These are phyloP conservation scores for Magnolia changhungtana DNA, from an alignment of 164 flowering plant species.

Conservation along the genomic window DNA sequence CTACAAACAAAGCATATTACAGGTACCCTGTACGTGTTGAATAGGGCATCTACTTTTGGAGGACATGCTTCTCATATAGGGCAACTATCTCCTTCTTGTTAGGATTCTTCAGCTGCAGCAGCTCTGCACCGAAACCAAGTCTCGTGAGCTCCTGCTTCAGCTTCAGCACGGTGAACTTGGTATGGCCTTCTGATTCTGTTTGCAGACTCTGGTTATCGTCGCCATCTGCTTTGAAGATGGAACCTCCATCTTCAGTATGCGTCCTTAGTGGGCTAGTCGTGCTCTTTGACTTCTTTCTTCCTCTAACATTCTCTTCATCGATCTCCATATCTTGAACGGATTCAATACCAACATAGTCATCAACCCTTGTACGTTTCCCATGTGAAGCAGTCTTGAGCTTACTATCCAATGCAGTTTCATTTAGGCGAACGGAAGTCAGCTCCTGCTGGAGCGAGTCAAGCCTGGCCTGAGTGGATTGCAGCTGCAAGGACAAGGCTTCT, in stretches of 20 bases:
- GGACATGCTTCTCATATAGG: constrained; percentile 68
- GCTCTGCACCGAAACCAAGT: constrained; percentile 77
- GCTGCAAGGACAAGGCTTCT: constrained; percentile 72
- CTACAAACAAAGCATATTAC: background rate
- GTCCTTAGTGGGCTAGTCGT: constrained; percentile 55
- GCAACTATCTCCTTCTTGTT: constrained; percentile 73
- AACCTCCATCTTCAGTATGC: constrained; percentile 80
- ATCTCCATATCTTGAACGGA: constrained; percentile 67
- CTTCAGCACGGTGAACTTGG: constrained; percentile 68
- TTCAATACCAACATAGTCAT: constrained; percentile 45
- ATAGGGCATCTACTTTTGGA: constrained; percentile 27
- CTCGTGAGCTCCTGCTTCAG: constrained; percentile 87
- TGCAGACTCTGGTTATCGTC: constrained; percentile 46
- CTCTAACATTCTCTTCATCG: constrained; percentile 29
- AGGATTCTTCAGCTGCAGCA: constrained; percentile 73
- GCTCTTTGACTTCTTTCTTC: constrained; percentile 66
- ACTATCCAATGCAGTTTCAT: constrained; percentile 73
- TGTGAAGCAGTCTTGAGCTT: constrained; percentile 66
- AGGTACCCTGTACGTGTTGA: background rate
- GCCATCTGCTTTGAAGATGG: constrained; percentile 52
- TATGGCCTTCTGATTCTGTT: constrained; percentile 58
- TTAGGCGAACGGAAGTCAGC: constrained; percentile 61
- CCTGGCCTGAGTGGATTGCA: constrained; percentile 76
- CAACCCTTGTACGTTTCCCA: constrained; percentile 63
- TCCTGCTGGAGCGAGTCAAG: constrained; percentile 83